Evolutionary conservation across 371 early-diverging fungal species (phyloP), one percentile per base, ranked within the genome.

Genomic region (Dipsacomyces acuminosporus): DNA sequence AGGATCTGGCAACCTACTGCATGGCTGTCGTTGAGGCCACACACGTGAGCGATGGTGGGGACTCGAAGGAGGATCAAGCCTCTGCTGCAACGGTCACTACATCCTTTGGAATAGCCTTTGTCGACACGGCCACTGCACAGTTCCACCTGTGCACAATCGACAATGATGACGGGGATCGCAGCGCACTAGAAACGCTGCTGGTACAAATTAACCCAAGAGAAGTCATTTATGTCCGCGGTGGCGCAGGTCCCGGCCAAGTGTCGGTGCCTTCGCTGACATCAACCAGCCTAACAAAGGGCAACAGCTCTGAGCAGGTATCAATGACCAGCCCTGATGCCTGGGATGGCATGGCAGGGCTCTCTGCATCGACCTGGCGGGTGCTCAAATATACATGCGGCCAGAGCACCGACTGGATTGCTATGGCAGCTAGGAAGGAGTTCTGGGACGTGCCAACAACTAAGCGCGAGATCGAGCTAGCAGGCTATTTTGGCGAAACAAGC

Each of bases 121-220:
- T 96, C 13, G 99, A 99, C 69, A 92, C 98, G 0, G 77, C 96
- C 0, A 94, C 95, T 0, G 93, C 93, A 9, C 88, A 91, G 63
- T 92, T 99, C 70, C 83, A 83, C 44, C 46, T 94, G 26, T 81
- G 84, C 46, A 59, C 63, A 2, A 73, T 79, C 3, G 88, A 94
- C 50, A 75, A 83, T 26, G 99, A 99, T 64, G 96, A 94, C 62
- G 65, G 77, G 19, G 83, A 90, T 54, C 79, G 92, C 13, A 90
- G 92, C 15, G 80, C 80, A 33, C 80, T 99, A 24, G 94, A 92
- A 65, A 99, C 97, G 0, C 64, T 99, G 43, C 76, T 99, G 17
- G 79, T 89, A 59, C 98, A 98, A 72, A 72, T 93, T 30, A 87
- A 87, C 56, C 97, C 97, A 8, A 78, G 80, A 19, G 97, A 98